Conservation (phyloP, 176 grass and related monocot species). For the Tillandsia leiboldiana region DNA sequence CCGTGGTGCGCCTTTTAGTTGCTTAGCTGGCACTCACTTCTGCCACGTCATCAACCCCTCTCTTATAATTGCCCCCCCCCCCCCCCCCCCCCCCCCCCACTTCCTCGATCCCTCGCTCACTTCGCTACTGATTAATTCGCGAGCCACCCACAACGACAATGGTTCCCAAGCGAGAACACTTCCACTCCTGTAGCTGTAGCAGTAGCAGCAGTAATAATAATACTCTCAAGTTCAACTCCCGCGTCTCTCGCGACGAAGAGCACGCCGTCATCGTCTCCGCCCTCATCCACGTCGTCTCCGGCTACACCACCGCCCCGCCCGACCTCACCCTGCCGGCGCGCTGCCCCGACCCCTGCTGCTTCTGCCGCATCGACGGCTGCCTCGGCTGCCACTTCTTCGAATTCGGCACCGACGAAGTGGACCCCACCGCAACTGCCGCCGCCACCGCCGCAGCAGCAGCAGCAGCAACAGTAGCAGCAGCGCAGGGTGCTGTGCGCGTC, state of each 20-base stretch:
- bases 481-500: not conserved
- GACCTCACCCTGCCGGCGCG: not conserved
- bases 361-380: conserved; percentile 28
- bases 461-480: not conserved
- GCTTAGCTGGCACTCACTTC: too few species aligned
- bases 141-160: too few species aligned
- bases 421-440: not conserved
- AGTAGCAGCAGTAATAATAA: too few species aligned
- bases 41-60: too few species aligned
- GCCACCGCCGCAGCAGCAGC: not conserved
- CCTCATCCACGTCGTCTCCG: conserved; percentile 59
- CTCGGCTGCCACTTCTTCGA: conserved; percentile 23
- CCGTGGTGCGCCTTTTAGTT: too few species aligned
- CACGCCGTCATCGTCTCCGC: conserved; percentile 59
- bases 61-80: too few species aligned
- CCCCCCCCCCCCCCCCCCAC: too few species aligned
- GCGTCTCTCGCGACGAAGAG: conserved; percentile 38
- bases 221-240: not conserved
- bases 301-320: conserved; percentile 17
- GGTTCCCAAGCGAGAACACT: too few species aligned
- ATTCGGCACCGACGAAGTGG: not conserved
- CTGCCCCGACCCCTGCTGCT: not conserved
- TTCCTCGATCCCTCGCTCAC: too few species aligned
- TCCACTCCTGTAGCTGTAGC: too few species aligned
- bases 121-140: too few species aligned